Base-by-base conservation (phyloP, 1,284 basidiomycete species). In the Tremellales sp. region DNA sequence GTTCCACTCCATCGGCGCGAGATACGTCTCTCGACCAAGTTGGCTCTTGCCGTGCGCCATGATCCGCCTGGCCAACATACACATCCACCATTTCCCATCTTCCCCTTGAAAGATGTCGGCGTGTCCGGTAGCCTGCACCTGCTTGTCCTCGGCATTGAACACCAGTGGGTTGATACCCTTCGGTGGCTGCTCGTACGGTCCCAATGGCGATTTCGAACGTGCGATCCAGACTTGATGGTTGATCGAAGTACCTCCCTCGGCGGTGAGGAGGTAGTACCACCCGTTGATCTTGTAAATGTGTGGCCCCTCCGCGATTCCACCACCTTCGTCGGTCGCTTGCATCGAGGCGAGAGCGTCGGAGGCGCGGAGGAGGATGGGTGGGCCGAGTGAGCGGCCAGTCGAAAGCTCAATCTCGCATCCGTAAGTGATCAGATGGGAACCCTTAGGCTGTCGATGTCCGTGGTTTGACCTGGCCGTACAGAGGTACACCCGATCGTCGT, bases 241-340 rank as follows among this genome's bases (percentile, higher is more conserved):
- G 2, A 35, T 46, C 43, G 62, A 57, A n/a, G 65, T 68, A 0
- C 66, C 66, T 0, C 64, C 66, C 31, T 68, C 66, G 3, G 66
- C 66, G 1, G 54, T 57, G 43, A 58, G 41, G 21, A 68, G 56
- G 56, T 67, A 66, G 21, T 58, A 56, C n/a, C 43, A 54, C 0
- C 37, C 57, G 23, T 53, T 54, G 22, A 47, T 47, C n/a, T 51
- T 47, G 42, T 51, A 51, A 31, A 63, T 50, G 26, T 63, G 59
- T 2, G 46, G 46, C 3, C 58, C 59, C 33, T 63, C 61, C 29
- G 59, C 55, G 17, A 54, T 49, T 11, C 53, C 43, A n/a, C 31
- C 29, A 6, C 45, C 40, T 33, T 40, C 39, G 13, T 40, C 23
- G 7, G 56, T 52, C 21, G 48, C 46, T 13, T 51, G 41, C 35